Conservation (phyloP, 2,329 filamentous ascomycete species). For the Xylariaceae sp. region DNA sequence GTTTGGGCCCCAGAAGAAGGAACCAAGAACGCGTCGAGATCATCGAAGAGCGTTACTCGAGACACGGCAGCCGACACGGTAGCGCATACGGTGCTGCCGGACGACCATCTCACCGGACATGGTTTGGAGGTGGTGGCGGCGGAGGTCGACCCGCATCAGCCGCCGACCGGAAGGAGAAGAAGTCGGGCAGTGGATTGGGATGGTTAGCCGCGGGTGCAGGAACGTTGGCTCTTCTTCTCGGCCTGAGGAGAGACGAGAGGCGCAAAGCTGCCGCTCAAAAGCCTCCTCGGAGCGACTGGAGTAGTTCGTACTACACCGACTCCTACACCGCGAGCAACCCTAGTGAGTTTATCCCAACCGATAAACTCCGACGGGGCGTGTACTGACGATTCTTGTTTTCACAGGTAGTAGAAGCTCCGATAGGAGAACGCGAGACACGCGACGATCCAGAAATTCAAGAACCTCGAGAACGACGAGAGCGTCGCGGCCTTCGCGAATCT, state of each 20-base stretch:
- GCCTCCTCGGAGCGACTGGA: constrained; percentile 47
- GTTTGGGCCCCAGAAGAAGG: constrained; percentile 55
- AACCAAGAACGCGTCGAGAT: constrained; percentile 60
- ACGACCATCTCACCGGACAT: constrained; percentile 59
- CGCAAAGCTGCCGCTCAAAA: constrained; percentile 48
- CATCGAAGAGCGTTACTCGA: constrained; percentile 64
- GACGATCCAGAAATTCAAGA: constrained; percentile 36
- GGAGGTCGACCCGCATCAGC: constrained; percentile 44
- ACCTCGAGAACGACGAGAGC: constrained; percentile 31
- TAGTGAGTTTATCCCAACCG: constrained; percentile 49
- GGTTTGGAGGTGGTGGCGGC: constrained; percentile 57
- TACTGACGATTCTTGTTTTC: constrained; percentile 33
- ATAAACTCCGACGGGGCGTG: constrained; percentile 29
- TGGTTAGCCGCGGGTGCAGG: constrained; percentile 58
- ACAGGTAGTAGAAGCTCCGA: constrained; percentile 52
- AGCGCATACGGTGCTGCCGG: constrained; percentile 43
- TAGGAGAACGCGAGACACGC: constrained; percentile 43
- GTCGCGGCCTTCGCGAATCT: constrained; percentile 32
- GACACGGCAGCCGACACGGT: constrained; percentile 50
- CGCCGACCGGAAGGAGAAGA: constrained; percentile 49
- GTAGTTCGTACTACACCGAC: constrained; percentile 58
- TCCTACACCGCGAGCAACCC: constrained; percentile 55
- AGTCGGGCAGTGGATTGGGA: constrained; percentile 48
- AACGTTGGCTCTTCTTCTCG: constrained; percentile 57
- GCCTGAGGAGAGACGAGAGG: constrained; percentile 50